Percentiles rank a stretch among this genome's conserved stretches.
phyloP scores from a whole-genome alignment of 306 rosid species.

The Oxytropis ochrocephala region DNA sequence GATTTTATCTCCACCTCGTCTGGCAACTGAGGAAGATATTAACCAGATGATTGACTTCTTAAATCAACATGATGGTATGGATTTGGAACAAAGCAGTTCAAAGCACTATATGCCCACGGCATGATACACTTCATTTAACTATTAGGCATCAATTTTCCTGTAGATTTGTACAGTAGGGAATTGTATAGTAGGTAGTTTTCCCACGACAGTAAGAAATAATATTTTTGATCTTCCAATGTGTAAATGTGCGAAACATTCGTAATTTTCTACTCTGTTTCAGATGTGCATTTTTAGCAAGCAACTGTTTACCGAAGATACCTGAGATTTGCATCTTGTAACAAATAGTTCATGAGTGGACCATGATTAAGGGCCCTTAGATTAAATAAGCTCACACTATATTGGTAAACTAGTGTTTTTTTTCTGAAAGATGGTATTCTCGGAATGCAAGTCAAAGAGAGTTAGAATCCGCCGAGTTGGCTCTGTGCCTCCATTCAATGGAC shows the following conservation, averaged over 20 bases:
- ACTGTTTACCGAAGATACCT: background rate
- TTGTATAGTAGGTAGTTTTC: background rate
- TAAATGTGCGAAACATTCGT: background rate
- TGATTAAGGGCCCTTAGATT: no score
- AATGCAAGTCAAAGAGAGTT: no score
- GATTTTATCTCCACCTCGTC: conserved; percentile 6
- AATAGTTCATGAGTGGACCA: no score
- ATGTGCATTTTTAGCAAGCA: background rate
- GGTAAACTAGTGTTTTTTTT: no score
- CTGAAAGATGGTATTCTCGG: no score
- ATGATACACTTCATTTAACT: background rate
- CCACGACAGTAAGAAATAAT: background rate
- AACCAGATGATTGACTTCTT: background rate
- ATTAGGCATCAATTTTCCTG: background rate
- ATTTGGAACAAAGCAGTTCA: background rate
- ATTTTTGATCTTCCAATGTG: background rate
- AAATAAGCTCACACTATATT: no score
- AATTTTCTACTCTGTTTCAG: background rate
- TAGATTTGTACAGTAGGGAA: background rate
- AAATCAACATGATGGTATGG: background rate
- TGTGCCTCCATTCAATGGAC: no score
- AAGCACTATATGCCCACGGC: background rate
- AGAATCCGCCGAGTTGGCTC: no score
- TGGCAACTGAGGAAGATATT: conserved; percentile 20
- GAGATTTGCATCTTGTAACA: background rate